phyloP scores from a whole-genome alignment of 176 grass and related monocot species.

The Miscanthus lutarioriparius region DNA sequence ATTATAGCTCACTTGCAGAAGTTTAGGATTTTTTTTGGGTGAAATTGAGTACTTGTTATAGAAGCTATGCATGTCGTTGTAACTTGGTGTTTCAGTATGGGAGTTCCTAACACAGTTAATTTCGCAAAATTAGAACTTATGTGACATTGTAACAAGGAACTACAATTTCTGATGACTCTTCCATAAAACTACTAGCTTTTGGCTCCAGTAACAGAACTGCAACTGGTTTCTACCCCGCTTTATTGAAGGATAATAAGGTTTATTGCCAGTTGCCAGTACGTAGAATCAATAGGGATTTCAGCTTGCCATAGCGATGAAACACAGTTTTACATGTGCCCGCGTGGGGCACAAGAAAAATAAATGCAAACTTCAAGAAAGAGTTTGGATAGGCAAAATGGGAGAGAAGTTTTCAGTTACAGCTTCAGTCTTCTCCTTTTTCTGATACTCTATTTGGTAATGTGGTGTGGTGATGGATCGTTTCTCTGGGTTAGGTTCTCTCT shows the following conservation, averaged over 20 bases:
- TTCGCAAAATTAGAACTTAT: not conserved
- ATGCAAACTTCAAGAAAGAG: not conserved
- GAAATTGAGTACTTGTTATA: not conserved
- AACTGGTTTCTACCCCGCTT: not conserved
- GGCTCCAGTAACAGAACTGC: not conserved
- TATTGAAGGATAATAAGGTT: not conserved
- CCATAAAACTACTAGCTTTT: not conserved
- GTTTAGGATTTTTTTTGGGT: not conserved
- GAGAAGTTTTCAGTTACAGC: not conserved
- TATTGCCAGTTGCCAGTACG: not conserved
- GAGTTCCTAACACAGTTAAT: not conserved
- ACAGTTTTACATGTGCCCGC: not conserved
- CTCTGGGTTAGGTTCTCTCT: not conserved
- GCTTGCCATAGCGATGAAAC: not conserved
- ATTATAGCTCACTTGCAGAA: not conserved
- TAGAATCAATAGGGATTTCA: not conserved
- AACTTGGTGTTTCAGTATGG: slow-evolving; percentile 3
- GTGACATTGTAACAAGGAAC: not conserved
- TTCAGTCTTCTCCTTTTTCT: not conserved
- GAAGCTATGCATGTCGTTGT: slow-evolving; percentile 21
- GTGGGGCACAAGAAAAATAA: not conserved
- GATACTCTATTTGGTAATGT: slow-evolving; percentile 18
- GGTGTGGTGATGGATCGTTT: not conserved
- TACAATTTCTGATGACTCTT: not conserved
- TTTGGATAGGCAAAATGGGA: not conserved